phyloP scores from a whole-genome alignment of 106 monocot genomes.

The Ottelia alismoides region DNA sequence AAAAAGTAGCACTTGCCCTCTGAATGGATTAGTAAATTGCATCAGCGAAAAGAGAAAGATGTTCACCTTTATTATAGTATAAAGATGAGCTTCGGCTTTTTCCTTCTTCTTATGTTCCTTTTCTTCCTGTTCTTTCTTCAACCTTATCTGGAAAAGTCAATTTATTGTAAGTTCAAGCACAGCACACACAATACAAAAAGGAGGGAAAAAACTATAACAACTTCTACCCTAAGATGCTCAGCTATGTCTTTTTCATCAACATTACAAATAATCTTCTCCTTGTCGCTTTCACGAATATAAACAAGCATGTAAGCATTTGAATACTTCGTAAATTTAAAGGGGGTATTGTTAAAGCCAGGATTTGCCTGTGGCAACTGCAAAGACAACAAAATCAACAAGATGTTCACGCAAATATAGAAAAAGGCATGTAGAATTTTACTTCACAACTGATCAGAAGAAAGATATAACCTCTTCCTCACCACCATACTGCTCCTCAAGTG shows the following conservation, averaged over 20 bases:
- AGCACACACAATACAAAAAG: too few relatives aligned
- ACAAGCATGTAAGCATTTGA: conserved; percentile 99
- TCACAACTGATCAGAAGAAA: too few relatives aligned
- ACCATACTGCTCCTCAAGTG: conserved; percentile 96
- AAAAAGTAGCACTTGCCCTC: too few relatives aligned
- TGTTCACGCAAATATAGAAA: not conserved
- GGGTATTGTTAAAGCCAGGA: conserved; percentile 89
- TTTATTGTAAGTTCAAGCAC: not conserved
- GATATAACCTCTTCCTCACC: conserved; percentile 89
- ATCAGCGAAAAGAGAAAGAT: too few relatives aligned
- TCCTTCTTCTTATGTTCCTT: conserved; percentile 99
- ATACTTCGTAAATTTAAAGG: conserved; percentile 97
- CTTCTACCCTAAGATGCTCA: conserved; percentile 70
- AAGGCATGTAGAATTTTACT: conserved; percentile 1
- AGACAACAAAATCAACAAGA: conserved; percentile 6
- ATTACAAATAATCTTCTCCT: conserved; percentile 95
- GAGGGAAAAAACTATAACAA: too few relatives aligned
- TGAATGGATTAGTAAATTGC: too few relatives aligned
- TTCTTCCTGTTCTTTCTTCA: conserved; percentile 99
- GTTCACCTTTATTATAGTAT: conserved; percentile 93
- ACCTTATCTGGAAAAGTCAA: conserved; percentile 40
- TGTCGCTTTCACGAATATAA: conserved; percentile 95
- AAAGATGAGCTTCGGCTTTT: conserved; percentile 95
- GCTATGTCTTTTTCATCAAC: conserved; percentile 99
- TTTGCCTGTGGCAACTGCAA: conserved; percentile 85